These are phyloP conservation scores for Vanderwaltozyma tropicalis DNA, from an alignment of 805 yeast species.

Conservation along the genomic window DNA sequence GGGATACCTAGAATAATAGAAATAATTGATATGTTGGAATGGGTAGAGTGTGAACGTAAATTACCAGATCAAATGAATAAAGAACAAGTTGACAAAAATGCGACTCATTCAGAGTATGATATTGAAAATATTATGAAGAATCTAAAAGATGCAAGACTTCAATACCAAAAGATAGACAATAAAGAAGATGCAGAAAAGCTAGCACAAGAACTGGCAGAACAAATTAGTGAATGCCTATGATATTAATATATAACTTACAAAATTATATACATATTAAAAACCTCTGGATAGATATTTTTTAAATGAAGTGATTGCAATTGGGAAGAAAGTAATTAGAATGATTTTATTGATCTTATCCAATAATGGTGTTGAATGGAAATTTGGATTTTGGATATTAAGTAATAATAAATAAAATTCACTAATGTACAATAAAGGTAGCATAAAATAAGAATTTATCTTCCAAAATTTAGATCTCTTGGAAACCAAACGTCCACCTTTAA, in stretches of 20 bases:
- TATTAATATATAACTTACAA: not conserved
- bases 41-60: slow-evolving; percentile 27
- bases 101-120: not conserved
- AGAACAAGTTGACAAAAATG: too few relatives aligned
- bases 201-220: slow-evolving; percentile 19
- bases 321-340: slow-evolving; percentile 19
- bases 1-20: slow-evolving; percentile 38
- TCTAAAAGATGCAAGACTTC: slow-evolving; percentile 13
- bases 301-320: slow-evolving; percentile 18
- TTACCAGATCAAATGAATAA: not conserved
- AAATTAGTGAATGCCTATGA: slow-evolving; percentile 7
- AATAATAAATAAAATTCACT: slow-evolving; percentile 25
- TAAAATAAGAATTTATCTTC: slow-evolving; percentile 14
- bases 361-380: slow-evolving; percentile 16
- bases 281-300: slow-evolving; percentile 8
- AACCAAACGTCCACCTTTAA: slow-evolving; percentile 8
- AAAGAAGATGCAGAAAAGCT: slow-evolving; percentile 11
- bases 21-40: slow-evolving; percentile 38
- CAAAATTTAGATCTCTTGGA: slow-evolving; percentile 8
- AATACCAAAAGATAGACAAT: slow-evolving; percentile 7
- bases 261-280: not conserved
- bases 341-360: slow-evolving; percentile 18
- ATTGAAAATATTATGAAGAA: slow-evolving; percentile 3
- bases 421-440: slow-evolving; percentile 19
- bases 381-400: slow-evolving; percentile 19